Conservation (phyloP, 1,284 basidiomycete genomes). For the Sanghuangporus sanghuang region DNA sequence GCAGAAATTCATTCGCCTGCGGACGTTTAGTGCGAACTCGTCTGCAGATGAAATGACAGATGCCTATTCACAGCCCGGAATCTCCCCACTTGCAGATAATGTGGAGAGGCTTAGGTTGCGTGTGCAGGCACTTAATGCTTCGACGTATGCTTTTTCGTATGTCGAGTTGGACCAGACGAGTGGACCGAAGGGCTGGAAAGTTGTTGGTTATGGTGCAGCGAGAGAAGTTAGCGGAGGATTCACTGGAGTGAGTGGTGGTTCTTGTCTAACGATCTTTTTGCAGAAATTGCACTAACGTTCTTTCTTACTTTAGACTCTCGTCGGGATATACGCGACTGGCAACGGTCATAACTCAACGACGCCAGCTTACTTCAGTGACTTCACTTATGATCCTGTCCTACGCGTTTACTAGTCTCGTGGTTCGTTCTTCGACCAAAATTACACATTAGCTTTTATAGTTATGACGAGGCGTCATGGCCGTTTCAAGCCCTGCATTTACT, state of each 20-base stretch:
- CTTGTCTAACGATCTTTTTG: neutral
- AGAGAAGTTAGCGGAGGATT: conserved; percentile 22
- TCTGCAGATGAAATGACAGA: conserved; percentile 14
- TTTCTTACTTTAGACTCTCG: conserved; percentile 13
- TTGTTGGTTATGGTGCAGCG: conserved; percentile 20
- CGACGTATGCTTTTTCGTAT: conserved; percentile 18
- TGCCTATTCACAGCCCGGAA: conserved; percentile 13
- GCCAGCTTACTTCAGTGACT: conserved; percentile 20
- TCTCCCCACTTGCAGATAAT: conserved; percentile 2
- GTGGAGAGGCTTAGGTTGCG: neutral
- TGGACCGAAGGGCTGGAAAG: neutral
- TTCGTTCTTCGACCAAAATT: neutral
- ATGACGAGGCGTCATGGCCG: neutral
- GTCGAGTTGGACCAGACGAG: neutral
- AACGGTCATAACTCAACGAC: conserved; percentile 18
- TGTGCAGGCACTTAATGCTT: conserved; percentile 18
- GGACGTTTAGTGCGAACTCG: conserved; percentile 16
- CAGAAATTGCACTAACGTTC: neutral
- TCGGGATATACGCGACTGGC: conserved; percentile 22
- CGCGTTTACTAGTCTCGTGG: conserved; percentile 5
- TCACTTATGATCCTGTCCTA: conserved; percentile 10
- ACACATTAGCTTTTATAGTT: neutral
- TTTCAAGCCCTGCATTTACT: neutral
- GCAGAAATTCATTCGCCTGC: conserved; percentile 13
- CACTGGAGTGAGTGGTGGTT: conserved; percentile 17